These are phyloP conservation scores for Allium fistulosum DNA, from an alignment of 106 monocot species.

Conservation along the genomic window DNA sequence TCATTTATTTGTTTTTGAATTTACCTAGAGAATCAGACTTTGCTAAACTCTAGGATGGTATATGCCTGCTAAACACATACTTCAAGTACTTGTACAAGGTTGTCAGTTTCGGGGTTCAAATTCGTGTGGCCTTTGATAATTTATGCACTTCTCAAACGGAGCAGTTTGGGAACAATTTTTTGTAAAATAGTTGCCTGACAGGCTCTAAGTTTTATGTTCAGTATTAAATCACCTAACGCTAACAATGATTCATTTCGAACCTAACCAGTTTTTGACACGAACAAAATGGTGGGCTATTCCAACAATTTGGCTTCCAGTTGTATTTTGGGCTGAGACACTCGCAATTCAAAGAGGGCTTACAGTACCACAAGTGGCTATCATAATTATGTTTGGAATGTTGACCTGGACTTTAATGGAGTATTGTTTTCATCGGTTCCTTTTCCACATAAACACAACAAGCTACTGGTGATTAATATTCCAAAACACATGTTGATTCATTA, in stretches of 20 bases:
- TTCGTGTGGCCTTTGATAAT: too few species aligned
- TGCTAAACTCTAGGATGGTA: too few species aligned
- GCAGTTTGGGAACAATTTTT: too few species aligned
- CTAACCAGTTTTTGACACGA: constrained; percentile 37
- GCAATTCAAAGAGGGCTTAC: constrained; percentile 59
- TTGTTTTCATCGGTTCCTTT: constrained; percentile 80
- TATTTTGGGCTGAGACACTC: constrained; percentile 36
- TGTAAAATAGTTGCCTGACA: too few species aligned
- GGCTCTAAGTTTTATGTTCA: too few species aligned
- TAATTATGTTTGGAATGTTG: constrained; percentile 47
- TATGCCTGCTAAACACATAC: too few species aligned
- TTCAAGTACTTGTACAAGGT: too few species aligned
- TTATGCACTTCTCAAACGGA: too few species aligned
- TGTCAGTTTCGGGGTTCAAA: too few species aligned
- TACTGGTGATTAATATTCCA: constrained; percentile 53
- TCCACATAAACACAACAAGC: constrained; percentile 73
- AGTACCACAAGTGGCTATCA: constrained; percentile 21
- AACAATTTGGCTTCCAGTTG: constrained; percentile 81
- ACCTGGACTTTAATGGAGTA: constrained; percentile 90
- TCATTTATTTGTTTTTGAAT: too few species aligned
- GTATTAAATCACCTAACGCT: background rate
- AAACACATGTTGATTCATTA: too few species aligned
- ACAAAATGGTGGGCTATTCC: constrained; percentile 90
- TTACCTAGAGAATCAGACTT: too few species aligned
- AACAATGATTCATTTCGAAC: constrained; percentile 5